A percentile compares a stretch with the other conserved stretches of the same genome.
Evolutionary conservation across 2,329 filamentous ascomycete species (phyloP).

Genomic region (Dendrostoma leiphaemia): DNA sequence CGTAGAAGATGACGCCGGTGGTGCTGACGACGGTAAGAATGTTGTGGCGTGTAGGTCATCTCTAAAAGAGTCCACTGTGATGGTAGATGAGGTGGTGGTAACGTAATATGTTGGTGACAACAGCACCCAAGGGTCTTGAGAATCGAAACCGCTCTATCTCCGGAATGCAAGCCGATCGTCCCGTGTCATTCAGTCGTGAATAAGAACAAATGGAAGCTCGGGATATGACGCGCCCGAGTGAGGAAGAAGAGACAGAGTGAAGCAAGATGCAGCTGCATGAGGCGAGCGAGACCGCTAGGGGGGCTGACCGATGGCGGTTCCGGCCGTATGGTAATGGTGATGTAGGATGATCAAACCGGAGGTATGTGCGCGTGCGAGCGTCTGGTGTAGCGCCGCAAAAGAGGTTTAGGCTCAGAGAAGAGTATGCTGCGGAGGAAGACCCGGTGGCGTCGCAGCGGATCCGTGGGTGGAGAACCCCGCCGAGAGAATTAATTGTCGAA

Average conservation of each 20-base stretch:
- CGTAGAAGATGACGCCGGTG: constrained; percentile 5
- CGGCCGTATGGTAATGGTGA: background rate
- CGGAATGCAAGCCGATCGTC: constrained; percentile 1
- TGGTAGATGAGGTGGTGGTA: background rate
- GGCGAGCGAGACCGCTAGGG: background rate
- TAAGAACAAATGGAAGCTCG: background rate
- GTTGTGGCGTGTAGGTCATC: background rate
- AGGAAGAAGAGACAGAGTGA: background rate
- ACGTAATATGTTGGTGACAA: background rate
- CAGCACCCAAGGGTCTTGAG: background rate
- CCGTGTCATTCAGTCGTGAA: constrained; percentile 5
- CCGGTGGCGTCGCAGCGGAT: background rate
- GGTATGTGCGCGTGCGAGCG: background rate
- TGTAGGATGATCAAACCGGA: background rate
- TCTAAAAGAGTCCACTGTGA: background rate
- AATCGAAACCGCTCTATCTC: background rate
- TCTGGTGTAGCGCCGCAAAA: background rate
- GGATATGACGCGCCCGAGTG: background rate
- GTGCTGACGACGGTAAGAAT: constrained; percentile 3
- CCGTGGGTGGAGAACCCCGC: too few species aligned
- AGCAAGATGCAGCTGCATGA: background rate
- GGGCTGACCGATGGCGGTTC: background rate
- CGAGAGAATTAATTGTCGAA: too few species aligned
- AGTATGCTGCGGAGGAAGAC: background rate
- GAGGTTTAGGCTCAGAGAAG: background rate